Base-by-base conservation (phyloP, 768 basidiomycete genomes). In the Lenzites betulinus region DNA sequence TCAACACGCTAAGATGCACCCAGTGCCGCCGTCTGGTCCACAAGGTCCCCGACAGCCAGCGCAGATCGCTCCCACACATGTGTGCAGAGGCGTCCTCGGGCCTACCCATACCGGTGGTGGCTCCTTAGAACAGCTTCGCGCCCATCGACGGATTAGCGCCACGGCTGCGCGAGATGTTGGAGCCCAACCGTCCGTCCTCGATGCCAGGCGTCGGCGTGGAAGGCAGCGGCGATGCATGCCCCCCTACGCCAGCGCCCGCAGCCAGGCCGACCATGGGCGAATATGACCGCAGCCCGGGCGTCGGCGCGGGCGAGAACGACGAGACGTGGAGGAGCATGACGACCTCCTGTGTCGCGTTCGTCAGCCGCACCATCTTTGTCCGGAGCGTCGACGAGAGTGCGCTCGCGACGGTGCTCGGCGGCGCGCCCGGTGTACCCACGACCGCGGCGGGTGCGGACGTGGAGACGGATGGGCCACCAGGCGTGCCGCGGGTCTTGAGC, bases 291-390 rank as follows among this genome's bases (percentile, higher is more conserved):
- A 63, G 47, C 5, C 62, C 53, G 41, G 76, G 75, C 9, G 82
- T 81, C 16, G 82, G 71, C 3, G 82, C 74, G 11, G 87, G 83
- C 43, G 92, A 84, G 65, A 91, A 86, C 0, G 90, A 92, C 7
- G 93, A 93, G 48, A 93, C 88, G 68, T 93, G 91, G 18, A 95
- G 77, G 49, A 96, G 78, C 64, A 93, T 91, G 50, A 91, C 87
- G 67, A 94, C 90, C 71, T 92, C 92, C 73, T 95, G 88, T 12
- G 93, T 93, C 13, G 88, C 83, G 66, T 91, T 89, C 22, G 89
- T 91, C 58, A 97, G 80, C 63, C 83, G 83, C 41, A 88, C 83
- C 77, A 93, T 86, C 68, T 87, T 85, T 54, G 78, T 81, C 60
- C 90, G 84, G 43, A 95, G 77, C 35, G 79, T 73, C 4, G 84